Percentiles rank a stretch among this genome's conserved stretches.
phyloP scores from a whole-genome alignment of 2,329 filamentous ascomycete species.

The Talaromyces albobiverticillius region DNA sequence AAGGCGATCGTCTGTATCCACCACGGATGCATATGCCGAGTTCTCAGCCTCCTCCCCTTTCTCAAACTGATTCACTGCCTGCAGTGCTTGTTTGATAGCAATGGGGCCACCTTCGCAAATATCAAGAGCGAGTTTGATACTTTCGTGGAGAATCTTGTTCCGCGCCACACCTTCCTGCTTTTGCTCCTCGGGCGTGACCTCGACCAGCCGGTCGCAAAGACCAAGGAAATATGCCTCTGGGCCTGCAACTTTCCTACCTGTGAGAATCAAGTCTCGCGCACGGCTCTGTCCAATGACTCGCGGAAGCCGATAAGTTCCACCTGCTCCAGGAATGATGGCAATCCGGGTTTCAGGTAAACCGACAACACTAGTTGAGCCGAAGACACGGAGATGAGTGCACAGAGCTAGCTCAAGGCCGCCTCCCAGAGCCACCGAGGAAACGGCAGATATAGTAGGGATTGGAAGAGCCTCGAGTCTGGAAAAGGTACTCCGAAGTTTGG shows the following conservation, averaged over 20 bases:
- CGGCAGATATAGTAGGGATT: conserved; percentile 84
- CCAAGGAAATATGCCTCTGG: conserved; percentile 90
- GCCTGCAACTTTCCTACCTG: conserved; percentile 77
- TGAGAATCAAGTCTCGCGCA: conserved; percentile 87
- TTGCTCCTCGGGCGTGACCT: conserved; percentile 60
- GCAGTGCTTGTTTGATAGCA: conserved; percentile 73
- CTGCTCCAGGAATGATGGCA: conserved; percentile 91
- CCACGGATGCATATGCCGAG: conserved; percentile 77
- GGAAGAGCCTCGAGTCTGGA: conserved; percentile 69
- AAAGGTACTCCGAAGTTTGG: conserved; percentile 73
- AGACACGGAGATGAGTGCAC: conserved; percentile 82
- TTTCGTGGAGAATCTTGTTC: conserved; percentile 68
- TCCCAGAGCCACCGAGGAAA: conserved; percentile 82
- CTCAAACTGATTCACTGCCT: conserved; percentile 69
- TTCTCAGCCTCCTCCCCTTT: conserved; percentile 75
- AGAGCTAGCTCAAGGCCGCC: conserved; percentile 92
- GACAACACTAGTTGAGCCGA: conserved; percentile 73
- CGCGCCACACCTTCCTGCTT: conserved; percentile 58
- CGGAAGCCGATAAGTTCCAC: conserved; percentile 85
- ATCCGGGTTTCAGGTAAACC: conserved; percentile 88
- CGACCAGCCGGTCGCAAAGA: conserved; percentile 83
- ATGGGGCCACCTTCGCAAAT: conserved; percentile 90
- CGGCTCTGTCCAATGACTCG: conserved; percentile 73
- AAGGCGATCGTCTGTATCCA: conserved; percentile 78
- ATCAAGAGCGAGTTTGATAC: conserved; percentile 73